Evolutionary conservation across 2,329 filamentous ascomycete genomes (phyloP), one percentile per base, ranked within the genome.

Genomic region (Cercospora beticola): DNA sequence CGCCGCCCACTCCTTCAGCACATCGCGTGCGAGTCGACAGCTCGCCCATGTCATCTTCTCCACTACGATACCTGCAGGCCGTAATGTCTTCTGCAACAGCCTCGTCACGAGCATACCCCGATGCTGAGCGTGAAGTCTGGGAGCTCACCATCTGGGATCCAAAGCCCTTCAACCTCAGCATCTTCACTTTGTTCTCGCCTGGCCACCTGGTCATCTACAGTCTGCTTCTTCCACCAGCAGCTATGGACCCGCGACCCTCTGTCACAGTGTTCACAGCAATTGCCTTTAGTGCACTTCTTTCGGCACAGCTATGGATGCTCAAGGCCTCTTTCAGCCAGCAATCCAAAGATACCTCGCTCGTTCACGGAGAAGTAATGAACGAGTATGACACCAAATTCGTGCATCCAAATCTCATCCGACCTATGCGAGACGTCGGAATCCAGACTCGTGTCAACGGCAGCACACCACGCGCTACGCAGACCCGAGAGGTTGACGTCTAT

Each of bases 361-460:
- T 99, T 68, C 93, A 97, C 74, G 93, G 91, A 74, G 92, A 98
- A 80, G 94, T 98, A 5, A 86, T 98, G 81, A 90, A 93, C 78
- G 95, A 99, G 81, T 99, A 99, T 78, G 93, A 98, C 78, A 92
- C 89, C 74, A 99, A 99, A 82, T 97, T 91, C 76, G 95, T 99
- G 0, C 93, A 96, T 76, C 95, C 95, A 2, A 87, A 90, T 10
- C 87, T 97, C n/a, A 92, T 96, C 74, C 92, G 91, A 7, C 84
- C 91, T 5, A 92, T 96, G 72, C 84, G 89, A 72, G 87, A 91
- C 75, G 93, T 94, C 1, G 91, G 88, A 5, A 95, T 91, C 0
- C 94, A 98, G 79, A 90, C 90, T 68, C 88, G 87, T 0, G 79
- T 75, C 75, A 74, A 76, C 46, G 76, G 79, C 6, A 76, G 74